Percentiles rank a stretch among this genome's conserved stretches.
These are phyloP conservation scores for Haplosporangium sp. DNA, from an alignment of 371 early-diverging fungal species.

Conservation along the genomic window DNA sequence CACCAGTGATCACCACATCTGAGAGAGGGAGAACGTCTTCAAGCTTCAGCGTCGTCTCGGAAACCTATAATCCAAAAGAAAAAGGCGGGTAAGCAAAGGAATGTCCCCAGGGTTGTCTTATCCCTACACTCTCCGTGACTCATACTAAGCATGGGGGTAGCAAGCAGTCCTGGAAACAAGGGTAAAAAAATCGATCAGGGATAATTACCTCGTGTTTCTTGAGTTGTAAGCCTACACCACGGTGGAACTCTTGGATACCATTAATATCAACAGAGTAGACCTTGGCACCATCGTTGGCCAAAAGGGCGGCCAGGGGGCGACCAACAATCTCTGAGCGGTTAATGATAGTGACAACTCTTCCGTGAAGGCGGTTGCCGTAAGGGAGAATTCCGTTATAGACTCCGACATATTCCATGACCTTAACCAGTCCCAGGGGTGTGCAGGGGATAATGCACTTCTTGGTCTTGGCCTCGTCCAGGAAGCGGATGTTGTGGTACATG, in stretches of 20 bases:
- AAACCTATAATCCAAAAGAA: slow-evolving; percentile 58
- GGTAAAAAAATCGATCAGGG: not conserved
- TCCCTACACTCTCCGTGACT: not conserved
- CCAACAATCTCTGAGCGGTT: slow-evolving; percentile 98
- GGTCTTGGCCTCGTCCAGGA: slow-evolving; percentile 80
- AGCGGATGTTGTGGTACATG: slow-evolving; percentile 96
- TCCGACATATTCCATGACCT: slow-evolving; percentile 93
- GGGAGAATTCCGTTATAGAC: slow-evolving; percentile 92
- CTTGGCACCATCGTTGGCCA: slow-evolving; percentile 97
- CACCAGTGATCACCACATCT: slow-evolving; percentile 97
- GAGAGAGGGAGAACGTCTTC: slow-evolving; percentile 85
- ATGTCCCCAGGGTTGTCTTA: not conserved
- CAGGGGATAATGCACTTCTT: slow-evolving; percentile 97
- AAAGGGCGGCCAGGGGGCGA: slow-evolving; percentile 95
- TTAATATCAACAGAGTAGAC: slow-evolving; percentile 95
- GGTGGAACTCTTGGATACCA: slow-evolving; percentile 89
- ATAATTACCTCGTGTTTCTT: slow-evolving; percentile 78
- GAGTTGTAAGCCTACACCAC: slow-evolving; percentile 83
- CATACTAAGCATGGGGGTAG: not conserved
- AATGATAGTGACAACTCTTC: slow-evolving; percentile 90
- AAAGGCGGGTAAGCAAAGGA: not conserved
- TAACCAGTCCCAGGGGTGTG: slow-evolving; percentile 94
- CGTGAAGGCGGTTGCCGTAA: slow-evolving; percentile 95
- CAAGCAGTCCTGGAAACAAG: not conserved
- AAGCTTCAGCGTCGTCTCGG: slow-evolving; percentile 74